Conservation (phyloP, 257 asterid species). For the Prunella vulgaris region DNA sequence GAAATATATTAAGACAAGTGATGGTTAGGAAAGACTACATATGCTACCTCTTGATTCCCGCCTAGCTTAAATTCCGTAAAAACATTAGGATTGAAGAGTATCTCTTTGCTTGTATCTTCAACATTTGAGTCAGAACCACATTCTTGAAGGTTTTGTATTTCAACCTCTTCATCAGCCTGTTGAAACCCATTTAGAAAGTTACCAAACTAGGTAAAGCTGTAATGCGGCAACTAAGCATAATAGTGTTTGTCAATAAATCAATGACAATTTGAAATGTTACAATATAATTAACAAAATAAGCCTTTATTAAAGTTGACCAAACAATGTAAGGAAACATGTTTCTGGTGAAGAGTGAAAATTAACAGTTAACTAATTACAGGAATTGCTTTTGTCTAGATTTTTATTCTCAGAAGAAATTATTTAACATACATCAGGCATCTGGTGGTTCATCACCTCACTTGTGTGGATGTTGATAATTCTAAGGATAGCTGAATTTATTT, state of each 20-base stretch:
- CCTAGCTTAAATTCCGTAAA: conserved; percentile 79
- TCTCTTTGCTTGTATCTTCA: conserved; percentile 38
- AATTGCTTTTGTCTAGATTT: not conserved
- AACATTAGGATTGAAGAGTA: conserved; percentile 77
- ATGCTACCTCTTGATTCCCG: conserved; percentile 60
- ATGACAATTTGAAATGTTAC: not conserved
- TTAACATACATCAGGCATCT: not conserved
- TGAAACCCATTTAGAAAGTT: conserved; percentile 6
- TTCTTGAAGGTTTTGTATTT: conserved; percentile 27
- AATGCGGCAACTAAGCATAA: not conserved
- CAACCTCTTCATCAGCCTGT: conserved; percentile 33
- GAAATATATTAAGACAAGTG: conserved; percentile 1
- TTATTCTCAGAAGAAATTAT: not conserved
- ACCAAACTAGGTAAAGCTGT: conserved; percentile 10
- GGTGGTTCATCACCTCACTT: conserved; percentile 3
- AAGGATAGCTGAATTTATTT: not conserved
- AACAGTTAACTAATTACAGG: not conserved
- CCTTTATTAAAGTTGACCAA: not conserved
- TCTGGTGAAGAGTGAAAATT: not conserved
- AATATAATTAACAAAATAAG: not conserved
- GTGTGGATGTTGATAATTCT: not conserved
- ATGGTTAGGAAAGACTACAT: conserved; percentile 12
- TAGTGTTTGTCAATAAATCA: not conserved
- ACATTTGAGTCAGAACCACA: conserved; percentile 29
- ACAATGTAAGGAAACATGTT: not conserved